Evolutionary conservation across 805 yeast genomes (phyloP).

Genomic region (Nakazawaea peltata): DNA sequence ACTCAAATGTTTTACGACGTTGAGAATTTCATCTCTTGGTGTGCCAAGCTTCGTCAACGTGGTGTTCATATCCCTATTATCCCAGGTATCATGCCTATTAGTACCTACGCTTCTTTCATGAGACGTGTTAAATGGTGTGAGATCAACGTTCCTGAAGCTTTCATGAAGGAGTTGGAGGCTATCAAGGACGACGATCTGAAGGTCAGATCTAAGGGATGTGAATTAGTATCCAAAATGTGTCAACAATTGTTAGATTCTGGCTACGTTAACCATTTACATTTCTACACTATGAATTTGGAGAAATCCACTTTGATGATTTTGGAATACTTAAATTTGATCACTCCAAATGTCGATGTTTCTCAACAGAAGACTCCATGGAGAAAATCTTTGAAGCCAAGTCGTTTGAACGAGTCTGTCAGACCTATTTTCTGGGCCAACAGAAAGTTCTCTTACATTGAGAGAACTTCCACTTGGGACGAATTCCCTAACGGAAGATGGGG

Average conservation of each 20-base stretch:
- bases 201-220: slow-evolving; percentile 81
- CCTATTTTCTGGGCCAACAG: slow-evolving; percentile 97
- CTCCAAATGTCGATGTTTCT: slow-evolving; percentile 16
- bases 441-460: slow-evolving; percentile 78
- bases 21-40: slow-evolving; percentile 81
- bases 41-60: slow-evolving; percentile 51
- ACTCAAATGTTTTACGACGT: slow-evolving; percentile 99
- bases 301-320: slow-evolving; percentile 83
- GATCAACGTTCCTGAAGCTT: slow-evolving; percentile 68
- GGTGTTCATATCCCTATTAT: slow-evolving; percentile 84
- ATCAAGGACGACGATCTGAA: slow-evolving; percentile 84
- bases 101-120: slow-evolving; percentile 87
- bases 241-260: slow-evolving; percentile 61
- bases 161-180: slow-evolving; percentile 64
- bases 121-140: slow-evolving; percentile 96
- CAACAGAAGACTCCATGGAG: slow-evolving; percentile 74
- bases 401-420: slow-evolving; percentile 76
- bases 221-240: slow-evolving; percentile 81
- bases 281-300: slow-evolving; percentile 97
- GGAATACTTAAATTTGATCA: slow-evolving; percentile 55
- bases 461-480: slow-evolving; percentile 96
- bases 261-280: slow-evolving; percentile 77
- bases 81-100: slow-evolving; percentile 98
- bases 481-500: slow-evolving; percentile 99
- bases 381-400: slow-evolving; percentile 72